Conservation (phyloP, 345 rosid genomes). For the Capsella bursapastoris region DNA sequence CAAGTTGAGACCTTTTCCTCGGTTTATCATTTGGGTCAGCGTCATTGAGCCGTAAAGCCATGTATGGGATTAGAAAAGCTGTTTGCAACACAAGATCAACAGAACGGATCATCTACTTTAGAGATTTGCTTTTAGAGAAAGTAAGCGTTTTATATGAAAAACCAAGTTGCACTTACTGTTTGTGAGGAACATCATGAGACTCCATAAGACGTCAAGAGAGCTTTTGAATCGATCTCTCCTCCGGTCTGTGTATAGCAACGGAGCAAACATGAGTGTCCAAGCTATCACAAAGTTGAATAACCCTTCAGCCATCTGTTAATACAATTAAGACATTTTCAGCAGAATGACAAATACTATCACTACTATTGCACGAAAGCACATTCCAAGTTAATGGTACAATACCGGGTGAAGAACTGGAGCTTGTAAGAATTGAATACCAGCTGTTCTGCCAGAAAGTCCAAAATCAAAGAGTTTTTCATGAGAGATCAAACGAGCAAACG, state of each 20-base stretch:
- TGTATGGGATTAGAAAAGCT: slow-evolving; percentile 92
- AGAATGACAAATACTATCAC: background rate
- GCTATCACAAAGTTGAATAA: slow-evolving; percentile 92
- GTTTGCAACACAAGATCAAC: slow-evolving; percentile 37
- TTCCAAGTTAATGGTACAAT: slow-evolving; percentile 36
- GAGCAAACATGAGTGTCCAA: slow-evolving; percentile 99
- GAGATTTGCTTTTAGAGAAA: background rate
- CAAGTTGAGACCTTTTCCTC: slow-evolving; percentile 61
- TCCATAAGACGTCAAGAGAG: slow-evolving; percentile 81
- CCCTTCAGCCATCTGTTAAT: slow-evolving; percentile 80
- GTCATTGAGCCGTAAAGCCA: slow-evolving; percentile 82
- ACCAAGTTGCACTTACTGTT: slow-evolving; percentile 54
- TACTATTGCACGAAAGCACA: background rate
- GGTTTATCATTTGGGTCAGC: slow-evolving; percentile 48
- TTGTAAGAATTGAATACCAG: slow-evolving; percentile 66
- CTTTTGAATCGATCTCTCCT: slow-evolving; percentile 78
- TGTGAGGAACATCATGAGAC: slow-evolving; percentile 95
- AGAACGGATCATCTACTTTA: slow-evolving; percentile 8
- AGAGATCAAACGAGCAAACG: background rate
- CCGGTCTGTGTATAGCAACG: slow-evolving; percentile 79
- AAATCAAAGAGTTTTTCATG: slow-evolving; percentile 27
- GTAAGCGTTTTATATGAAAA: background rate
- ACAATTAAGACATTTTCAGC: slow-evolving; percentile 6
- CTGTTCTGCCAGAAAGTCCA: slow-evolving; percentile 69
- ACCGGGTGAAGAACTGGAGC: slow-evolving; percentile 94